A percentile compares a stretch with the other conserved stretches of the same genome.
Evolutionary conservation across 2,329 filamentous ascomycete genomes (phyloP).

Genomic region (Fusarium subtropicale): DNA sequence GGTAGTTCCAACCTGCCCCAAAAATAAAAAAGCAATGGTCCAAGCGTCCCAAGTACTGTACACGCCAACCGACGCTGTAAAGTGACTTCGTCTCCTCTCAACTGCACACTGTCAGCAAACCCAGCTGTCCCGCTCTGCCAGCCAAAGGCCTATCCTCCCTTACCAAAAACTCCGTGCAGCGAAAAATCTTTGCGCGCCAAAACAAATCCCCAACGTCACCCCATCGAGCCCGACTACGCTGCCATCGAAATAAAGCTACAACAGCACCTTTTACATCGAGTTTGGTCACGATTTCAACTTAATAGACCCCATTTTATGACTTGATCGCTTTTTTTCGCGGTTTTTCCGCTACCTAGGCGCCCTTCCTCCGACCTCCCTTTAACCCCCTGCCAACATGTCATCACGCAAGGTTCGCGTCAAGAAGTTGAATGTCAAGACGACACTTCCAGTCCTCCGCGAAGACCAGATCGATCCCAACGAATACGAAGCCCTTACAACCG

Average conservation of each 20-base stretch:
- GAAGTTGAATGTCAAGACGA: slow-evolving; percentile 93
- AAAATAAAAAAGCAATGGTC: slow-evolving; percentile 51
- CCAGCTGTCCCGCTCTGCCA: slow-evolving; percentile 26
- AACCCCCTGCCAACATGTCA: slow-evolving; percentile 64
- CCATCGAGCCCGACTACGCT: slow-evolving; percentile 61
- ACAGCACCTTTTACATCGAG: slow-evolving; percentile 65
- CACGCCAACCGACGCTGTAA: slow-evolving; percentile 23
- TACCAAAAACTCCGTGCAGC: slow-evolving; percentile 52
- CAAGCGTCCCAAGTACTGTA: slow-evolving; percentile 48
- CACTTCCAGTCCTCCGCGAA: slow-evolving; percentile 87
- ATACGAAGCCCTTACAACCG: slow-evolving; percentile 86
- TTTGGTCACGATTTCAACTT: slow-evolving; percentile 61
- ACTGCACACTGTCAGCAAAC: slow-evolving; percentile 46
- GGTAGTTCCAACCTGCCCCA: slow-evolving; percentile 8
- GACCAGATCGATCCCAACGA: slow-evolving; percentile 87
- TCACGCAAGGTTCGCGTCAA: slow-evolving; percentile 81
- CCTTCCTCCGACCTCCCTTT: slow-evolving; percentile 54
- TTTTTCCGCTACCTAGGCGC: slow-evolving; percentile 65
- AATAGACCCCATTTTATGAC: slow-evolving; percentile 69
- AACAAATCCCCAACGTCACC: slow-evolving; percentile 67
- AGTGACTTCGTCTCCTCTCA: slow-evolving; percentile 46
- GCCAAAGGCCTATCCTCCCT: slow-evolving; percentile 40
- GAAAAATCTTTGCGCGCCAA: slow-evolving; percentile 67
- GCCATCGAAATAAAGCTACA: slow-evolving; percentile 66
- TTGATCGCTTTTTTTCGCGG: slow-evolving; percentile 73